phyloP scores from a whole-genome alignment of 164 flowering plant species.

The Tetrastigma voinierianum region DNA sequence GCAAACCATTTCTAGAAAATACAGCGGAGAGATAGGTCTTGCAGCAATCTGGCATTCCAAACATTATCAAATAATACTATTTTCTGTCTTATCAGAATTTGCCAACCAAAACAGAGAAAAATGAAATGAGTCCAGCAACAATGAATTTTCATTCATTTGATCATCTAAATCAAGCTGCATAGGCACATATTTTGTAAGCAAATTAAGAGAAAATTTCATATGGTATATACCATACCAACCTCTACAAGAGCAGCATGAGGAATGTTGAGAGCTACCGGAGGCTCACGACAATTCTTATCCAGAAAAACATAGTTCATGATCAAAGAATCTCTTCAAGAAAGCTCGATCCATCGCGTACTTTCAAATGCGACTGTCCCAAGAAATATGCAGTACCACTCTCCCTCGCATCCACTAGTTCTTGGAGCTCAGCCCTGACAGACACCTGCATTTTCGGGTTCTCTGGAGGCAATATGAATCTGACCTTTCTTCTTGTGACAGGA shows the following conservation, averaged over 20 bases:
- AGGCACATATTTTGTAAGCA: too few species aligned
- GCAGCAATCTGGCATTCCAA: too few species aligned
- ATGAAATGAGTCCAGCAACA: too few species aligned
- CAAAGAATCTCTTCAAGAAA: conserved; percentile 38
- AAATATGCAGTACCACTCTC: conserved; percentile 70
- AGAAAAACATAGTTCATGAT: conserved; percentile 45
- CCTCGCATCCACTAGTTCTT: conserved; percentile 58
- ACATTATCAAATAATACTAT: too few species aligned
- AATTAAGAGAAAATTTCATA: conserved; percentile 24
- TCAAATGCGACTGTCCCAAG: conserved; percentile 57
- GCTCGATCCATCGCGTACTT: conserved; percentile 38
- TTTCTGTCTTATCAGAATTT: too few species aligned
- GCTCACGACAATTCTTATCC: conserved; percentile 58
- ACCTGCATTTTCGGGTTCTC: conserved; percentile 36
- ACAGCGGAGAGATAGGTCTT: too few species aligned
- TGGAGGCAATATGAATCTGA: conserved; percentile 46
- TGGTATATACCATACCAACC: conserved; percentile 55
- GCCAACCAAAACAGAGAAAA: too few species aligned
- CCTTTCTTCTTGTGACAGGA: conserved; percentile 37
- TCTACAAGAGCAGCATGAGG: conserved; percentile 76
- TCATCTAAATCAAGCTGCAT: too few species aligned
- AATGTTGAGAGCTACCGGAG: conserved; percentile 53
- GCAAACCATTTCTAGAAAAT: too few species aligned
- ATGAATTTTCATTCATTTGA: too few species aligned
- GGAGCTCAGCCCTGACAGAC: conserved; percentile 53